Evolutionary conservation across 163 green algal genomes (phyloP), one percentile per base, ranked within the genome.

Genomic region (Botryococcus braunii): DNA sequence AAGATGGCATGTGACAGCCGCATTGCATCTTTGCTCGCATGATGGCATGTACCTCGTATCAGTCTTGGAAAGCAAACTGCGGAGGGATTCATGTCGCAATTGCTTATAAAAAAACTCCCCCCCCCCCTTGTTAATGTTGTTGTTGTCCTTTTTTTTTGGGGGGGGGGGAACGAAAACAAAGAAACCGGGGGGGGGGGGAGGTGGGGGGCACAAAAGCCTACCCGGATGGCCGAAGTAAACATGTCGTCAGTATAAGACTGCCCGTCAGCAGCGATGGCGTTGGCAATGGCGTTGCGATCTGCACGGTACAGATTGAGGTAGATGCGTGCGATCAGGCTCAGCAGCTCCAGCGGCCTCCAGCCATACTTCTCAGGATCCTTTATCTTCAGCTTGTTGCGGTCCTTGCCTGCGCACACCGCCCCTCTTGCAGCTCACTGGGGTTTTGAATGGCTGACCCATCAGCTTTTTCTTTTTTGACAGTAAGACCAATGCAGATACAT

Each of bases 341-440:
- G 79, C 58, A 98, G 76, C 71, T 92, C 72, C 71, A 89, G 87
- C 34, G 91, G 91, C 17, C 78, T 57, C 78, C 83, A 92, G 35
- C 68, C 70, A 66, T 85, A 88, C 67, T 93, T 87, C 63, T 94
- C 79, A 7, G 89, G 87, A 61, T 97, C 82, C 61, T 87, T 88
- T 3, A 97, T 74, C 62, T 88, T 88, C 48, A 97, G 83, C 72
- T 84, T 82, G 61, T 79, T 79, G 5, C 92, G 78, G 70, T 94
- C 78, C 3, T 85, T 85, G 0, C 87, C 88, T 67, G 69, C 72
- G n/a, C n/a, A n/a, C n/a, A n/a, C n/a, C n/a, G n/a, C n/a, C n/a
- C n/a, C n/a, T n/a, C n/a, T n/a, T n/a, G n/a, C n/a, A n/a, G n/a
- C n/a, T n/a, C n/a, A n/a, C n/a, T n/a, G n/a, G n/a, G n/a, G n/a